Conservation (phyloP, 768 basidiomycete species). For the Kwoniella heveanensis region DNA sequence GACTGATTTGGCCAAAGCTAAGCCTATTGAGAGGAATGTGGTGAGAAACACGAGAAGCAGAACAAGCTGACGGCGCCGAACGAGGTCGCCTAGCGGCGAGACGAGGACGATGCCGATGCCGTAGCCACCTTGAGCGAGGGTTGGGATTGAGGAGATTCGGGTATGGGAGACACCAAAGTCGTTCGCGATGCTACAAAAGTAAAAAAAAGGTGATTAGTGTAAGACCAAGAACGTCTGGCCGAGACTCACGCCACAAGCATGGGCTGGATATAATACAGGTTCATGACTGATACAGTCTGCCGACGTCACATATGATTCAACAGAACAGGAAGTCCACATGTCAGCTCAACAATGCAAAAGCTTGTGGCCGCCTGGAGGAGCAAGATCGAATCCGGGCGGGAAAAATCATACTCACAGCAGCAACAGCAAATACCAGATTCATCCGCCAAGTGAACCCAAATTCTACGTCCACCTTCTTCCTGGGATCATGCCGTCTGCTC, state of each 20-base stretch:
- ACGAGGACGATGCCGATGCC: slow-evolving; percentile 72
- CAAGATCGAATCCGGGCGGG: too few relatives aligned
- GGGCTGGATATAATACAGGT: slow-evolving; percentile 72
- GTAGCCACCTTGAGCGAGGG: slow-evolving; percentile 61
- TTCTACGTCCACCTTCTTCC: slow-evolving; percentile 33
- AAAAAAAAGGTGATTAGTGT: too few relatives aligned
- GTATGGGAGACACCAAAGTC: slow-evolving; percentile 49
- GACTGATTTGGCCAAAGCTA: slow-evolving; percentile 66
- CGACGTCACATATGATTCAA: too few relatives aligned
- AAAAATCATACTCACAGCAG: slow-evolving; percentile 64
- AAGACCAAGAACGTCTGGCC: too few relatives aligned
- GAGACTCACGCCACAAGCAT: slow-evolving; percentile 65
- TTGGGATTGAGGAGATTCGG: slow-evolving; percentile 53
- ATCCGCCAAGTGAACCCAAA: slow-evolving; percentile 41
- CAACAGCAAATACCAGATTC: slow-evolving; percentile 67
- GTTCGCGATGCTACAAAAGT: slow-evolving; percentile 40
- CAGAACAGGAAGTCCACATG: too few relatives aligned
- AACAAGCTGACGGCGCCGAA: slow-evolving; percentile 72
- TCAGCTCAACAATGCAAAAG: too few relatives aligned
- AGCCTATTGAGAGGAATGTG: slow-evolving; percentile 68
- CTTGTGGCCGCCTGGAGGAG: too few relatives aligned
- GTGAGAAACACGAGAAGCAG: slow-evolving; percentile 64
- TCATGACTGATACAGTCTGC: slow-evolving; percentile 57
- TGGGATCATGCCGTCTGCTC: slow-evolving; percentile 60
- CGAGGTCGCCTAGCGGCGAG: slow-evolving; percentile 79